phyloP scores from a whole-genome alignment of 805 yeast species.

The Candida boidinii region DNA sequence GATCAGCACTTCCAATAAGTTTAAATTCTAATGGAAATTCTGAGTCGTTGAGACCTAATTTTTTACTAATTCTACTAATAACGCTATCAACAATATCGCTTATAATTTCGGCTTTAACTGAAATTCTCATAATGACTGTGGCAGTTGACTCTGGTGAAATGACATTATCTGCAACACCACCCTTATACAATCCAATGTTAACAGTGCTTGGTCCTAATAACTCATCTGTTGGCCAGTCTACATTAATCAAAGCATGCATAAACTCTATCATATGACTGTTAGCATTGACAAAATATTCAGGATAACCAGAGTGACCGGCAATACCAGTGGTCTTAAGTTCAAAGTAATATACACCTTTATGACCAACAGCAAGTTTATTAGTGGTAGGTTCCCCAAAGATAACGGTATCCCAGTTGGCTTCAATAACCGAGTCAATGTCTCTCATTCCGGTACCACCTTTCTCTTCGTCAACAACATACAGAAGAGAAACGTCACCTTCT shows the following conservation, averaged over 20 bases:
- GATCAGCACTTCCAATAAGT: slow-evolving; percentile 20
- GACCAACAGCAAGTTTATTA: slow-evolving; percentile 58
- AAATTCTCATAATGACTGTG: slow-evolving; percentile 41
- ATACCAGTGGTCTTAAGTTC: slow-evolving; percentile 40
- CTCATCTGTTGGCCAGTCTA: slow-evolving; percentile 40
- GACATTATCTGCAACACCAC: slow-evolving; percentile 62
- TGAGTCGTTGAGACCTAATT: slow-evolving; percentile 17
- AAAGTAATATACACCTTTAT: slow-evolving; percentile 47
- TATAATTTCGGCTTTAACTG: slow-evolving; percentile 35
- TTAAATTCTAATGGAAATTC: slow-evolving; percentile 7
- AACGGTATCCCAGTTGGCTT: slow-evolving; percentile 42
- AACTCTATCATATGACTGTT: slow-evolving; percentile 45
- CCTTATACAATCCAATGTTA: slow-evolving; percentile 49
- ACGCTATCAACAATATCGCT: slow-evolving; percentile 26
- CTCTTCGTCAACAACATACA: slow-evolving; percentile 69
- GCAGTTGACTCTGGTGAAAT: slow-evolving; percentile 53
- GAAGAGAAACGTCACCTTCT: slow-evolving; percentile 49
- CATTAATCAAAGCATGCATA: slow-evolving; percentile 33
- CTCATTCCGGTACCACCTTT: slow-evolving; percentile 58
- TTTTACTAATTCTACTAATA: slow-evolving; percentile 18
- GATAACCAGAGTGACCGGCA: slow-evolving; percentile 63
- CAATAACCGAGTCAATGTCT: slow-evolving; percentile 24
- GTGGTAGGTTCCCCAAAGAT: slow-evolving; percentile 76
- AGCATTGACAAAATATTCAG: slow-evolving; percentile 59
- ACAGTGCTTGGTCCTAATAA: slow-evolving; percentile 53